A percentile compares a stretch with the other conserved stretches of the same genome.
These are phyloP conservation scores for Alternaria ventricosa DNA, from an alignment of 2,329 filamentous ascomycete species.

Conservation along the genomic window DNA sequence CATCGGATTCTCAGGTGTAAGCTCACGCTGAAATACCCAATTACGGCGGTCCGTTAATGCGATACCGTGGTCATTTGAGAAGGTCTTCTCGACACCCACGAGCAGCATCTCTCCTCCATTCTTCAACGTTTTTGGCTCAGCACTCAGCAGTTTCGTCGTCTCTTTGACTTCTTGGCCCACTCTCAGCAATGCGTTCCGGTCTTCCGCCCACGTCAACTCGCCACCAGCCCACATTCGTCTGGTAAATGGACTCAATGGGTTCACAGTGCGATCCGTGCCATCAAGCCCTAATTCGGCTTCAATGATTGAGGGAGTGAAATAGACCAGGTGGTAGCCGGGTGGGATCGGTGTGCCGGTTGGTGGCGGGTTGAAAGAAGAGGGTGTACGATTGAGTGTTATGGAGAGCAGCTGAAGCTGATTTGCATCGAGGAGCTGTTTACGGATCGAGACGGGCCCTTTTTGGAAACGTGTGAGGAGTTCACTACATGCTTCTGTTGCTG, in stretches of 20 bases:
- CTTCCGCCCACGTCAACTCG: constrained; percentile 63
- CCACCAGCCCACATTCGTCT: constrained; percentile 94
- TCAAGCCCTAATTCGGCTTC: constrained; percentile 73
- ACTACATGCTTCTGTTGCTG: constrained; percentile 37
- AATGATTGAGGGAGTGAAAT: constrained; percentile 78
- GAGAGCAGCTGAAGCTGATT: constrained; percentile 43
- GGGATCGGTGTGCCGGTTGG: constrained; percentile 55
- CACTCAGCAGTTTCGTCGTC: constrained; percentile 54
- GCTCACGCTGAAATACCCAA: constrained; percentile 55
- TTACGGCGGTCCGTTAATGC: constrained; percentile 47
- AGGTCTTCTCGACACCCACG: constrained; percentile 64
- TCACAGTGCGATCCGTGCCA: constrained; percentile 82
- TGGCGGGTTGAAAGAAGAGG: constrained; percentile 27
- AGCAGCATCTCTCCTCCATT: constrained; percentile 63
- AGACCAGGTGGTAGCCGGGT: constrained; percentile 81
- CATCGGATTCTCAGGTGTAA: constrained; percentile 44
- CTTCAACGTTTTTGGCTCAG: constrained; percentile 58
- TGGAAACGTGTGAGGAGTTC: constrained; percentile 43
- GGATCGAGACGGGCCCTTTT: constrained; percentile 34
- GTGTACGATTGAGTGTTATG: constrained; percentile 35
- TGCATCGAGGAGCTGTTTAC: constrained; percentile 40
- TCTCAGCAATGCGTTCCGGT: constrained; percentile 24
- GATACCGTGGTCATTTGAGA: constrained; percentile 47
- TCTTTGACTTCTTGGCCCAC: constrained; percentile 49
- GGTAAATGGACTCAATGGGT: constrained; percentile 72